Conservation (phyloP, 371 early-diverging fungal genomes). For the Apophysomyces trapeziformis region DNA sequence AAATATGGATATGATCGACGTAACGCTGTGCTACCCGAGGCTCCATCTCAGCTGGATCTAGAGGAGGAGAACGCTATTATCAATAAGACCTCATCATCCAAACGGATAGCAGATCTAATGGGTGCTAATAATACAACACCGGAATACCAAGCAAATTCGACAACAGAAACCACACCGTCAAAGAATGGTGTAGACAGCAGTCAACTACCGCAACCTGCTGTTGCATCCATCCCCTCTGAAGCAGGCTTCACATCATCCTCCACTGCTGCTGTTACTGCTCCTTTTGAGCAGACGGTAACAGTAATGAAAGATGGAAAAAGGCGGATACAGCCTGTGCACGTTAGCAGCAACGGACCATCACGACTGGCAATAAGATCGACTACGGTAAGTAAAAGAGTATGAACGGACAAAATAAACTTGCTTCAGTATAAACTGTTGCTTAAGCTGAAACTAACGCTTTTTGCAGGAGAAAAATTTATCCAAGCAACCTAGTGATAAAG, state of each 20-base stretch:
- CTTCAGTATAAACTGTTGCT: neutral
- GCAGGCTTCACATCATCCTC: slow-evolving; percentile 28
- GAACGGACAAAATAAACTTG: neutral
- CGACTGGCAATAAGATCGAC: neutral
- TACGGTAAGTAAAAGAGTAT: neutral
- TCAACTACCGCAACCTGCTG: neutral
- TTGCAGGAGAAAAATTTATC: neutral
- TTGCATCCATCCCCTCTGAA: slow-evolving; percentile 10
- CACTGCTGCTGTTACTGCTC: slow-evolving; percentile 14
- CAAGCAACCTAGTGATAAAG: neutral
- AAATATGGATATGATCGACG: slow-evolving; percentile 76
- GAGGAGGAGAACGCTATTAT: slow-evolving; percentile 66
- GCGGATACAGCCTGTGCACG: slow-evolving; percentile 75
- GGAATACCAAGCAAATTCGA: slow-evolving; percentile 13
- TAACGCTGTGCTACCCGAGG: slow-evolving; percentile 63
- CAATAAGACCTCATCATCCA: slow-evolving; percentile 34
- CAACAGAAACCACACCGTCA: neutral
- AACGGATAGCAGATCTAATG: slow-evolving; percentile 56
- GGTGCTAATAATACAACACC: slow-evolving; percentile 18
- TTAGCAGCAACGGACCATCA: slow-evolving; percentile 31
- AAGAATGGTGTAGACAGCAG: neutral
- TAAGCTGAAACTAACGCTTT: neutral
- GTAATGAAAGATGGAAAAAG: slow-evolving; percentile 79
- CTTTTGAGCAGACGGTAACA: slow-evolving; percentile 62
- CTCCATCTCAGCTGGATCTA: slow-evolving; percentile 64